Base-by-base conservation (phyloP, 2,329 filamentous ascomycete species). In the Sporothrix schenckii region DNA sequence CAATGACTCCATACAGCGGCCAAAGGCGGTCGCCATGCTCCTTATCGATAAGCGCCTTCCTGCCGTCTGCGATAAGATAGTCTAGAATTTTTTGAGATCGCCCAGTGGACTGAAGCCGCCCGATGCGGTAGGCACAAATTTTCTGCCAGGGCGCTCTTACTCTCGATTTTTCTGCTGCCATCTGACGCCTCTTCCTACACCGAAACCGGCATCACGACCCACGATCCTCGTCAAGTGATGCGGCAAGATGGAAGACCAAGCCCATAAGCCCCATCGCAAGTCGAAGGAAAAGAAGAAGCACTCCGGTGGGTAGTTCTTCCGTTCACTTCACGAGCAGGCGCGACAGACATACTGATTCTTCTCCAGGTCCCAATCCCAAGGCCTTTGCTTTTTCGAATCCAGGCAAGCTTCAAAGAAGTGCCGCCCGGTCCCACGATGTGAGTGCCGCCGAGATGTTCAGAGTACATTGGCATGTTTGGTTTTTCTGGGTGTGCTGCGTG, bases 361-460 rank as follows among this genome's bases (percentile, higher is more conserved):
- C 72, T 76, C 73, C 77, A 89, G 92, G 92, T 69, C 85, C 84
- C 73, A 97, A 97, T 78, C 92, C 93, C 2, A 97, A 97, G 82
- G 94, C 94, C 16, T 97, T 97, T 80, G 91, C 92, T 69, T 92
- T 91, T 79, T 86, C 92, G 54, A 90, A 91, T 72, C 93, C 94
- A 0, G 94, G 93, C 73, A 91, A 91, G 77, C 86, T 94, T 75
- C 88, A 91, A 72, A 91, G 89, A 79, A 88, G 92, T 74, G 91
- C 90, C 5, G 89, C 89, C 68, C 85, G 91, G 77, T 91, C 89
- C 71, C 86, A 89, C 77, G 90, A 92, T 86, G 89, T 90, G 82
- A 39, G 74, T 67, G 21, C 27, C 61, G 11, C 2, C 16, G 34
- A 34, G 34, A 34, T 34, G 34, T 34, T 34, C 1, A 5, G 6